Conservation (phyloP, 305 asterid genomes). For the Fraxinus sp. region DNA sequence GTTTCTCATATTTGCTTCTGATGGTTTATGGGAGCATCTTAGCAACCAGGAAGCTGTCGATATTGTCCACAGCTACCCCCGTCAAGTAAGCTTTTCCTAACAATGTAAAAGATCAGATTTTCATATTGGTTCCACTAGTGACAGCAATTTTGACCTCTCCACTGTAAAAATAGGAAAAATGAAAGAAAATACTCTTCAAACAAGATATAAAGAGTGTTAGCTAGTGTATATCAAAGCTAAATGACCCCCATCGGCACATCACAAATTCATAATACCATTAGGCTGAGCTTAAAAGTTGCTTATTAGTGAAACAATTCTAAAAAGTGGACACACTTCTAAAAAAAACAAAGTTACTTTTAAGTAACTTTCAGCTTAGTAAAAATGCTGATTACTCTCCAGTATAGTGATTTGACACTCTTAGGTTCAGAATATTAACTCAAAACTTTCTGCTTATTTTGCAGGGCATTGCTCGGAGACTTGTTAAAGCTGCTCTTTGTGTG, state of each 20-base stretch:
- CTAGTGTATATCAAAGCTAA: background rate
- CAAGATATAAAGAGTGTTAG: background rate
- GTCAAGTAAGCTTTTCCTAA: slow-evolving; percentile 44
- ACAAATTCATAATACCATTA: background rate
- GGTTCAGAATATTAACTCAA: background rate
- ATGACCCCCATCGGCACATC: background rate
- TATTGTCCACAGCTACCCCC: slow-evolving; percentile 62
- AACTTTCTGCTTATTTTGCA: slow-evolving; percentile 25
- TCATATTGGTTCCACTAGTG: background rate
- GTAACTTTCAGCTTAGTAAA: background rate
- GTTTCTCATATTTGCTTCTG: slow-evolving; percentile 83
- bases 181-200: background rate
- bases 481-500: slow-evolving; percentile 65
- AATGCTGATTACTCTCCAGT: background rate
- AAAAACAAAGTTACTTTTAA: background rate
- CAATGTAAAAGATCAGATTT: background rate
- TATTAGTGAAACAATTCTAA: no score
- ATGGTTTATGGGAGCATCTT: slow-evolving; percentile 97
- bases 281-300: background rate
- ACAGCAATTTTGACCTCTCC: background rate
- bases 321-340: background rate
- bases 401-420: background rate
- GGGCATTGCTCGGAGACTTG: slow-evolving; percentile 80
- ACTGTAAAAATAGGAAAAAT: background rate
- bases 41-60: slow-evolving; percentile 94